Base-by-base conservation (phyloP, 768 basidiomycete genomes). In the Auricularia cornea region DNA sequence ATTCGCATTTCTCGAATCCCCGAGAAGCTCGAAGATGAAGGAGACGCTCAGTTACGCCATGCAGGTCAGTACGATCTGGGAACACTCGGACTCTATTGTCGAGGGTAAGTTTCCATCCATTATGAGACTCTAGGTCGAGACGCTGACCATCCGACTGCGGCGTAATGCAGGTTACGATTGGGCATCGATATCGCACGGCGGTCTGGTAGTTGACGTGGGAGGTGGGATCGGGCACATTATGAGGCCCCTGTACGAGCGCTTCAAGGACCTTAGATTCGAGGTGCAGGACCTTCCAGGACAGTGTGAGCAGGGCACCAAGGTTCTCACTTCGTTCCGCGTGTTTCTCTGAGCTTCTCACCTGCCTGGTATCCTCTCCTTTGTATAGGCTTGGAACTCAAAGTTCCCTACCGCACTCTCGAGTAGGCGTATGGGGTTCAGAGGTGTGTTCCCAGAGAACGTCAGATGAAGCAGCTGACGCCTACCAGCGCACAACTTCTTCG, bases 1-100 rank as follows among this genome's bases (percentile, higher is more conserved):
- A 68, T 92, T 91, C 67, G 83, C 82, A 23, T 92, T 90, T 90
- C 76, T 92, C 83, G 81, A 63, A 76, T 88, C 59, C 75, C 90
- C 62, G 81, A 84, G 66, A 77, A 89, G 38, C 91, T 91, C 68
- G 88, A n/a, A n/a, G n/a, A n/a, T n/a, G n/a, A n/a, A n/a, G n/a
- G n/a, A n/a, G n/a, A n/a, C 87, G 33, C 84, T 82, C n/a, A n/a
- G n/a, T n/a, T n/a, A n/a, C 63, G 87, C 88, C 3, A 92, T 92
- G 89, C 80, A 79, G 8, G 88, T 86, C 23, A 88, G 88, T 4
- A 81, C 78, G 30, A 82, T 81, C 2, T 91, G 26, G 26, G 26
- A 28, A 12, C 5, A 5, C 10, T 29, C 10, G 32, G 32, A 60
- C 12, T 10, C 59, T 23, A 60, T 31, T 8, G 8, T 56, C 31